Base-by-base conservation (phyloP, 306 rosid genomes). In the Delonix regia region DNA sequence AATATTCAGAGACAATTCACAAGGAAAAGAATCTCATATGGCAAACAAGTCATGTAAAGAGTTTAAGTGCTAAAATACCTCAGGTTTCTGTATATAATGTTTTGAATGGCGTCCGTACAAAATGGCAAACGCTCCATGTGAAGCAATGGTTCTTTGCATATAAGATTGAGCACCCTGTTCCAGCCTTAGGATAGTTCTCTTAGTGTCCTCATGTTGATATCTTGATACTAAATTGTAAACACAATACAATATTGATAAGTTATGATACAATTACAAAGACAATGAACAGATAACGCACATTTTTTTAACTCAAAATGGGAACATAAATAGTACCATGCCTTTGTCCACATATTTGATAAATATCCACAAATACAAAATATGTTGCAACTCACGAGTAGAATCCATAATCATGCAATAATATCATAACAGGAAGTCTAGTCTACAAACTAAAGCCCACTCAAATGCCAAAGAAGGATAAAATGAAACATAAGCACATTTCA, bases 121-220 rank as follows among this genome's bases (percentile, higher is more conserved):
- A 71, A 94, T 53, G 71, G 98, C 97, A 81, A 94, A 83, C 85
- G 98, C 97, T 82, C 93, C 91, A 34, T 88, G 94, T 78, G 92
- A 83, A 59, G 89, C 92, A 87, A 90, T 92, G 68, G 87, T 88
- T 88, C 97, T 90, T 82, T 88, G 93, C 86, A 85, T 84, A 83
- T 41, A 71, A 49, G 98, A 83, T 80, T 81, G 84, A 61, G 89
- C 89, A 80, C 91, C 91, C 85, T 90, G 97, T 83, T 94, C 98
- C 85, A 90, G 86, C 86, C 97, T 85, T 73, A 92, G 34, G 84
- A 94, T 87, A 63, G 85, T 73, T 83, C 89, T 87, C 89, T 87
- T 89, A 69, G 93, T 81, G 69, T 87, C 87, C 76, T 85, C 89
- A 71, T 84, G 85, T 76, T 85, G 92, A 82, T 88, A 92, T 78